Conservation (phyloP, 148 eudicot species). For the Oxyria digyna region DNA sequence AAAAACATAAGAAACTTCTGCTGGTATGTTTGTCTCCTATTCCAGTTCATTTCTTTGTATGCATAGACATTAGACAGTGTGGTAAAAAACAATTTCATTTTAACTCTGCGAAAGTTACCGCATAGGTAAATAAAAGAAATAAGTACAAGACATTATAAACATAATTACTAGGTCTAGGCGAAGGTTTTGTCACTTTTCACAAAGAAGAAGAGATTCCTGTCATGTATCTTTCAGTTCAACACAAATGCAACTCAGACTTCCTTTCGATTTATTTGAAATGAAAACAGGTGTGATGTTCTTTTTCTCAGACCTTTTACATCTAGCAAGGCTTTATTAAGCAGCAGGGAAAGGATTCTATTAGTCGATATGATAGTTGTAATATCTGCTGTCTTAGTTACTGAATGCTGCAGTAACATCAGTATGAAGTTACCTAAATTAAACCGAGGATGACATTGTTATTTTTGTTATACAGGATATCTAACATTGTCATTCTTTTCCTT, state of each 20-base stretch:
- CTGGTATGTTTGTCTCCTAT: conserved; percentile 40
- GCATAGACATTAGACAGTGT: neutral
- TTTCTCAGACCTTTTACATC: neutral
- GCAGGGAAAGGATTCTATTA: neutral
- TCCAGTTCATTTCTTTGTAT: neutral
- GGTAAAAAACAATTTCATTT: neutral
- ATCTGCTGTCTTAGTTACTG: neutral
- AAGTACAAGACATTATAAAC: too few relatives aligned
- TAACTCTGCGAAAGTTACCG: neutral
- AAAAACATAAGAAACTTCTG: conserved; percentile 85
- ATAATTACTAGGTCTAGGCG: neutral
- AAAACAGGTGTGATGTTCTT: neutral
- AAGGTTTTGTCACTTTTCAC: neutral
- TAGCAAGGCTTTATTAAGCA: neutral
- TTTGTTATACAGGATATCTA: neutral
- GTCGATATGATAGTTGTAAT: neutral
- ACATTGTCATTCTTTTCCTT: neutral
- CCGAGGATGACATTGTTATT: neutral
- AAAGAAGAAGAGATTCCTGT: neutral
- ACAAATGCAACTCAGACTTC: neutral
- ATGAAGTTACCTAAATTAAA: neutral
- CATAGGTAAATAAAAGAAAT: neutral
- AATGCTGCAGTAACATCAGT: neutral
- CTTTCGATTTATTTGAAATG: neutral
- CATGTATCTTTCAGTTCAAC: neutral